These are phyloP conservation scores for Curvularia verruculosa DNA, from an alignment of 2,329 filamentous ascomycete genomes.

Conservation along the genomic window DNA sequence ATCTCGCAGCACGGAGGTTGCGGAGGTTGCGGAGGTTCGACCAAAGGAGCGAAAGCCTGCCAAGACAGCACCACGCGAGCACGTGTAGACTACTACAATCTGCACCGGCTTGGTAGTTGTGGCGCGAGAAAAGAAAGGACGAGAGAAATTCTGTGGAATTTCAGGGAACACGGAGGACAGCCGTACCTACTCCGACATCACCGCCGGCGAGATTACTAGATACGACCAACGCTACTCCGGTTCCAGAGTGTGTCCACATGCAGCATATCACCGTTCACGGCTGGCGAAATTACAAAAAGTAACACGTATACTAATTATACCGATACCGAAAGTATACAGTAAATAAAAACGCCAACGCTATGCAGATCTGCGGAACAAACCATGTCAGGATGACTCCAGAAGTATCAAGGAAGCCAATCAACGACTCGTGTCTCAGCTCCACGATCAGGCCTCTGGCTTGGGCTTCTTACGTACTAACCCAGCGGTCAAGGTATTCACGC, in stretches of 20 bases:
- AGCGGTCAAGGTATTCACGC: conserved; percentile 37
- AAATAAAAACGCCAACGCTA: conserved; percentile 26
- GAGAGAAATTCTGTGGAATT: background rate
- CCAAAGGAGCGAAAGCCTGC: conserved; percentile 10
- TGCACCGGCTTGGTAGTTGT: background rate
- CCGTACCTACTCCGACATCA: conserved; percentile 6
- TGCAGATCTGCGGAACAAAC: conserved; percentile 12
- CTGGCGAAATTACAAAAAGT: background rate
- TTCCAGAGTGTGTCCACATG: background rate
- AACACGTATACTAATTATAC: conserved; percentile 3
- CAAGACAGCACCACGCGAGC: conserved; percentile 11
- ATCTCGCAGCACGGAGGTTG: conserved; percentile 25
- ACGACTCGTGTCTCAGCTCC: background rate
- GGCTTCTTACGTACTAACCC: conserved; percentile 46
- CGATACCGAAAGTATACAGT: background rate
- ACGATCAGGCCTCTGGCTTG: conserved; percentile 25
- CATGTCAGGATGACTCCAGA: background rate
- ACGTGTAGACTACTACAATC: background rate
- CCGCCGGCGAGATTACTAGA: conserved; percentile 6
- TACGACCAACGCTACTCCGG: conserved; percentile 4
- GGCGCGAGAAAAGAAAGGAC: background rate
- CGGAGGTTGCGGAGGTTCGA: conserved; percentile 19
- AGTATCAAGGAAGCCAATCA: background rate
- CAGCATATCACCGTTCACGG: background rate
- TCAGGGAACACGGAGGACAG: background rate